Evolutionary conservation across 2,329 filamentous ascomycete species (phyloP), one percentile per base, ranked within the genome.

Genomic region (Amphichorda felina): DNA sequence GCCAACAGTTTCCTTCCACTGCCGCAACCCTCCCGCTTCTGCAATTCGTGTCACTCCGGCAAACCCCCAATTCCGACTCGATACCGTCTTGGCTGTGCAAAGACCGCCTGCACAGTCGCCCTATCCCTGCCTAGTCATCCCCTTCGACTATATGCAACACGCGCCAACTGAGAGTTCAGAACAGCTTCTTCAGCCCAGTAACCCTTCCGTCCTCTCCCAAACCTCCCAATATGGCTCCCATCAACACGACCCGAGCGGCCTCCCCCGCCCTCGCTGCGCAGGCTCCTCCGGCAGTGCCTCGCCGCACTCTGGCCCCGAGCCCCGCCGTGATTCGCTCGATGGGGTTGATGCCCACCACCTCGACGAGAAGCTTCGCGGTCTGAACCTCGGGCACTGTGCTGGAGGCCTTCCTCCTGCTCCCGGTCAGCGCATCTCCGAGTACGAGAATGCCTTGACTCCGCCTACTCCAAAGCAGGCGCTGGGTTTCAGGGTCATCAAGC

Each of bases 141-240:
- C 51, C 55, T 55, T 54, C 55, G 66, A 57, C 73, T 79, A 70
- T 75, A 79, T 79, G 75, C 75, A 77, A 64, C 64, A 61, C 69
- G 70, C 68, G 66, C 62, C 61, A 44, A 50, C 51, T 48, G 61
- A 65, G 54, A 59, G 51, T 65, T 57, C 60, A 56, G 53, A 61
- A 59, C 51, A 51, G 45, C 51, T 49, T 50, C 54, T 50, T 45
- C 59, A 58, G 42, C 48, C 55, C 45, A 57, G 46, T 55, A 51
- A 48, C 46, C 43, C 58, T 41, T 45, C 51, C 38, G 46, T 49
- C 39, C 39, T 55, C 27, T 41, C 54, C 33, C 37, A 44, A 45
- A 40, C 56, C 45, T 54, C 59, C 56, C 71, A 78, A 67, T 55
- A 79, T 79, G 75, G 75, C 71, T 59, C 60, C 50, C 53, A 53